These are phyloP conservation scores for Drechslerella coelobrocha DNA, from an alignment of 2,329 filamentous ascomycete genomes.

Conservation along the genomic window DNA sequence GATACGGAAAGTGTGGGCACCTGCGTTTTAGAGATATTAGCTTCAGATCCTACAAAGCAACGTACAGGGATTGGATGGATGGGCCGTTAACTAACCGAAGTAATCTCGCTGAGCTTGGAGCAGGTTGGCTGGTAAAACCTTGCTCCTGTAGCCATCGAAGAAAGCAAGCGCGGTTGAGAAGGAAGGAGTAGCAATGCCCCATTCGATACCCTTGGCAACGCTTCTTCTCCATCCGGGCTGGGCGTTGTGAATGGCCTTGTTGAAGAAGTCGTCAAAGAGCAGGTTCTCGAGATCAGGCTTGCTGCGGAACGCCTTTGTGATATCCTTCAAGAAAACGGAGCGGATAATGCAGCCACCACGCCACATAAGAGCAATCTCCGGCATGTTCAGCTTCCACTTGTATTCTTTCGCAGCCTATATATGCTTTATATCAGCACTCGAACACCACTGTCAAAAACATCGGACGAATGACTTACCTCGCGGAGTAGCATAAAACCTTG, in stretches of 20 bases:
- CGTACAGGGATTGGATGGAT: background rate
- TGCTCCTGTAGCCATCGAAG: constrained; percentile 98
- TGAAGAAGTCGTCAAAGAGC: constrained; percentile 99
- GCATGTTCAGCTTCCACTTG: constrained; percentile 99
- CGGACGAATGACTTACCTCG: constrained; percentile 68
- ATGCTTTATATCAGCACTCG: background rate
- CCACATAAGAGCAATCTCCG: constrained; percentile 99
- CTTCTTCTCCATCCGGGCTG: constrained; percentile 92
- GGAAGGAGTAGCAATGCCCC: constrained; percentile 93
- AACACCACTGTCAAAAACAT: background rate
- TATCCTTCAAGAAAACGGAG: constrained; percentile 99
- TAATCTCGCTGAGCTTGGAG: constrained; percentile 99
- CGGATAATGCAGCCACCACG: constrained; percentile 99
- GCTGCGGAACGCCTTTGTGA: constrained; percentile 93
- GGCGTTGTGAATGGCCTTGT: constrained; percentile 96
- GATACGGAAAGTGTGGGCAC: constrained; percentile 83
- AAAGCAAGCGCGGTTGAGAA: constrained; percentile 97
- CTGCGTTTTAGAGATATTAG: constrained; percentile 26
- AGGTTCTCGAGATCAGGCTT: constrained; percentile 97
- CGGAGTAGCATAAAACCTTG: constrained; percentile 99
- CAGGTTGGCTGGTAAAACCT: constrained; percentile 96
- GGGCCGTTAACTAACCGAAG: constrained; percentile 69
- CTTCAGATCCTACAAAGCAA: background rate
- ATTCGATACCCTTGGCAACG: constrained; percentile 86
- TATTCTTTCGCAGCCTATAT: constrained; percentile 87